phyloP scores from a whole-genome alignment of 305 asterid genomes.

The Solanum hybrid region DNA sequence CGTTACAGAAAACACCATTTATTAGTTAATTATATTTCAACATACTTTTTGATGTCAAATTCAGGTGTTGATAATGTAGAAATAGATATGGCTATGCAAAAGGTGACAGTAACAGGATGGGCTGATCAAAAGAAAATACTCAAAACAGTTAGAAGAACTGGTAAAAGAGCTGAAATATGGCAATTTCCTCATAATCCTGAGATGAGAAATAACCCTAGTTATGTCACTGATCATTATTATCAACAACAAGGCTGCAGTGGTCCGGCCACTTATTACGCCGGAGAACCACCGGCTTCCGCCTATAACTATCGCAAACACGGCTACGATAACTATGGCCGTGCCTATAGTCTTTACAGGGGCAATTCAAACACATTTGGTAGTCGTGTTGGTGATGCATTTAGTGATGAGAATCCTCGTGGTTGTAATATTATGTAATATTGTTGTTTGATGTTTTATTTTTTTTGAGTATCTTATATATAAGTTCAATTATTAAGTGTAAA shows the following conservation, averaged over 20 bases:
- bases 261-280: conserved; percentile 23
- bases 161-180: conserved; percentile 69
- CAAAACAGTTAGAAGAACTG: conserved; percentile 47
- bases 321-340: conserved; percentile 25
- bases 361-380: conserved; percentile 36
- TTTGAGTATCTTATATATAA: too few species aligned
- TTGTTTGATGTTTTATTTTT: neutral
- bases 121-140: conserved; percentile 66
- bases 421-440: conserved; percentile 48
- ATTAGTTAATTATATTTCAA: too few species aligned
- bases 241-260: conserved; percentile 25
- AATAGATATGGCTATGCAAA: conserved; percentile 65
- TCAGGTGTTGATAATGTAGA: conserved; percentile 62
- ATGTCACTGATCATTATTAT: conserved; percentile 23
- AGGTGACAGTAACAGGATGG: conserved; percentile 65
- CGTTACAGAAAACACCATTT: too few species aligned
- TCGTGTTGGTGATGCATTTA: conserved; percentile 46
- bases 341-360: conserved; percentile 9
- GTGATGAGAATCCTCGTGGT: conserved; percentile 68
- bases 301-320: conserved; percentile 81
- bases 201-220: conserved; percentile 32
- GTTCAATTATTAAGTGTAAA: too few species aligned
- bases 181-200: conserved; percentile 51
- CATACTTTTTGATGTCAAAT: neutral
- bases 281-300: conserved; percentile 39